phyloP scores from a whole-genome alignment of 192 early-diverging fungal genomes.

The Umbelopsis ramanniana region DNA sequence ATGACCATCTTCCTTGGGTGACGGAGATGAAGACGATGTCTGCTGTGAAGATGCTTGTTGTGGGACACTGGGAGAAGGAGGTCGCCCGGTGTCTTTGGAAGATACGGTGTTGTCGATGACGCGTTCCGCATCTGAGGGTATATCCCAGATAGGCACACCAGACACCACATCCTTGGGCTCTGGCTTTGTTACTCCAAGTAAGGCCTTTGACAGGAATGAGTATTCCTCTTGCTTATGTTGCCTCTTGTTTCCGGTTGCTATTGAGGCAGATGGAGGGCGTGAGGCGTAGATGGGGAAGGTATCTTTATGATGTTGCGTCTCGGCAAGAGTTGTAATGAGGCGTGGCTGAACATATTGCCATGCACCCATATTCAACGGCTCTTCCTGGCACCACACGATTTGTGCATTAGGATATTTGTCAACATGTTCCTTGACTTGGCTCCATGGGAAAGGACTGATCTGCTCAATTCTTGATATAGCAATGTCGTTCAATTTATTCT shows the following conservation, averaged over 20 bases:
- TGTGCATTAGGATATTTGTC: constrained; percentile 93
- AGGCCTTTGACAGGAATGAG: constrained; percentile 69
- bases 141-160: constrained; percentile 71
- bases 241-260: constrained; percentile 94
- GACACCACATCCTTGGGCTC: constrained; percentile 68
- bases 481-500: constrained; percentile 88
- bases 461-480: constrained; percentile 96
- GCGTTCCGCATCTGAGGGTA: neutral
- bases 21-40: neutral
- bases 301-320: constrained; percentile 72
- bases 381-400: constrained; percentile 97
- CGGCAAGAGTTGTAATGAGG: constrained; percentile 76
- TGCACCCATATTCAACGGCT: constrained; percentile 91
- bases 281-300: constrained; percentile 64
- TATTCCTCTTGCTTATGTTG: constrained; percentile 86
- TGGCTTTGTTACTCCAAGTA: constrained; percentile 65
- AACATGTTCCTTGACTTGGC: constrained; percentile 78
- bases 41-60: neutral
- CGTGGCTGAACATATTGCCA: constrained; percentile 91
- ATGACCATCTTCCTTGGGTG: neutral
- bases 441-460: constrained; percentile 94
- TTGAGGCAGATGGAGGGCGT: constrained; percentile 84
- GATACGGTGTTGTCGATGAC: no score
- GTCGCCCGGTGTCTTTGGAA: neutral
- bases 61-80: neutral